Evolutionary conservation across 2,329 filamentous ascomycete species (phyloP).

Genomic region (Fusarium mexicanum): DNA sequence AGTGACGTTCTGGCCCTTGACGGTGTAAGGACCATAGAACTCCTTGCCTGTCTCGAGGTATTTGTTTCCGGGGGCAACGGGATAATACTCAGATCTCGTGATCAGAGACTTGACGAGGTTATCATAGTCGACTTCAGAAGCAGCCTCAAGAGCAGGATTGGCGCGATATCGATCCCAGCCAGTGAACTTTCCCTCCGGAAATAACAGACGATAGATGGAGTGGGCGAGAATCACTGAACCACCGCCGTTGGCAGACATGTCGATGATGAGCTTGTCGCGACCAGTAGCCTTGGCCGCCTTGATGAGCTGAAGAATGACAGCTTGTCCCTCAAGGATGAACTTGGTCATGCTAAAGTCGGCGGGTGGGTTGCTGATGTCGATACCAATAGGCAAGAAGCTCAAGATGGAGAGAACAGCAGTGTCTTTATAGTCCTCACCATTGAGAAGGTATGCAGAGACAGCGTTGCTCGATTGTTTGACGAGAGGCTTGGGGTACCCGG

Average conservation of each 20-base stretch:
- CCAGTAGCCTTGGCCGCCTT: conserved; percentile 26
- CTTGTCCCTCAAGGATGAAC: conserved; percentile 32
- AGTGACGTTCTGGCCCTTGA: conserved; percentile 36
- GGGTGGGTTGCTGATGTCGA: neutral
- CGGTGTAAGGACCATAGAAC: conserved; percentile 37
- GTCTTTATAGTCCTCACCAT: conserved; percentile 29
- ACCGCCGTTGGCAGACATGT: conserved; percentile 38
- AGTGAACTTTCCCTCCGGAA: conserved; percentile 33
- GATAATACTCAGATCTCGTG: conserved; percentile 16
- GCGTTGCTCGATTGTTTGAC: conserved; percentile 23
- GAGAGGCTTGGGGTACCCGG: conserved; percentile 31
- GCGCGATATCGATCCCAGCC: conserved; percentile 36
- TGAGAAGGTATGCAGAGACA: conserved; percentile 35
- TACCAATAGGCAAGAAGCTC: conserved; percentile 37
- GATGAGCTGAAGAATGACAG: conserved; percentile 32
- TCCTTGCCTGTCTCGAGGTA: conserved; percentile 32
- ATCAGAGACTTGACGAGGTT: conserved; percentile 20
- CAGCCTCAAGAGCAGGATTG: conserved; percentile 31
- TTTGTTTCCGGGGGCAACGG: conserved; percentile 15
- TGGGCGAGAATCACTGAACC: conserved; percentile 35
- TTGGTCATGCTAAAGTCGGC: conserved; percentile 7
- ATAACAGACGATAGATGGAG: conserved; percentile 34
- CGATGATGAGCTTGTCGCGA: conserved; percentile 41
- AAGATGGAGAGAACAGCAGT: conserved; percentile 38
- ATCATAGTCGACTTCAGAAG: conserved; percentile 30